Conservation (phyloP, 2,329 filamentous ascomycete species). For the Aspergillus pseudoviridinutans region DNA sequence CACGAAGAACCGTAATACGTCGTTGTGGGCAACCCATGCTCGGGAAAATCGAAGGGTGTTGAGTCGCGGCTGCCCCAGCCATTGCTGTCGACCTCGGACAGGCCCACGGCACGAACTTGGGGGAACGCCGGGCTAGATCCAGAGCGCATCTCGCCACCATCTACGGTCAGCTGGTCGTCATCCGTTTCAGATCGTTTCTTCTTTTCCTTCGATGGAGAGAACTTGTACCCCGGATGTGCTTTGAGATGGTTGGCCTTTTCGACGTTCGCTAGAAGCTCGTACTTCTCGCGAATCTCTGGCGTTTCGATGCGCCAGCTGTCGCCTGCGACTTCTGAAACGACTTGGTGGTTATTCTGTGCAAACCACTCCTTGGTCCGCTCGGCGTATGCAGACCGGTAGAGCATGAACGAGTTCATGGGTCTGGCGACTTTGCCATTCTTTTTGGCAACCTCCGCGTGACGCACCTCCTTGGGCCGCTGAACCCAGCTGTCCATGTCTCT, state of each 20-base stretch:
- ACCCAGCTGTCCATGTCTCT: conserved; percentile 80
- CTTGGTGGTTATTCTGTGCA: conserved; percentile 85
- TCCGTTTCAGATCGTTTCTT: conserved; percentile 55
- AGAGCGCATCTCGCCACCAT: conserved; percentile 16
- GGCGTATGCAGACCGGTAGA: conserved; percentile 91
- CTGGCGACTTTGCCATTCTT: conserved; percentile 78
- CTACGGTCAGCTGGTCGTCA: conserved; percentile 33
- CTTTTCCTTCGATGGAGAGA: conserved; percentile 62
- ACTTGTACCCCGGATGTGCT: conserved; percentile 91
- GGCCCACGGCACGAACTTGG: conserved; percentile 22
- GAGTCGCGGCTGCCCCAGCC: conserved; percentile 29
- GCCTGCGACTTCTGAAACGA: conserved; percentile 84
- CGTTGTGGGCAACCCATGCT: conserved; percentile 15
- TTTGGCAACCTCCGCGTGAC: conserved; percentile 64
- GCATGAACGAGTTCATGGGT: conserved; percentile 97
- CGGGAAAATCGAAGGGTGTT: conserved; percentile 31
- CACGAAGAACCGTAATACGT: conserved; percentile 47
- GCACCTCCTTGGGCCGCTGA: conserved; percentile 62
- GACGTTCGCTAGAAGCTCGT: conserved; percentile 71
- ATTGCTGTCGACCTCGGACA: conserved; percentile 24
- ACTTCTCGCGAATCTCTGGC: conserved; percentile 66
- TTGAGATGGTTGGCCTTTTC: conserved; percentile 81
- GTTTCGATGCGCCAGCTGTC: conserved; percentile 81
- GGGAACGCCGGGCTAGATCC: conserved; percentile 17
- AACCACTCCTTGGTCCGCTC: conserved; percentile 79